Evolutionary conservation across 2,329 filamentous ascomycete species (phyloP).

Genomic region (Macroventuria anomochaeta): DNA sequence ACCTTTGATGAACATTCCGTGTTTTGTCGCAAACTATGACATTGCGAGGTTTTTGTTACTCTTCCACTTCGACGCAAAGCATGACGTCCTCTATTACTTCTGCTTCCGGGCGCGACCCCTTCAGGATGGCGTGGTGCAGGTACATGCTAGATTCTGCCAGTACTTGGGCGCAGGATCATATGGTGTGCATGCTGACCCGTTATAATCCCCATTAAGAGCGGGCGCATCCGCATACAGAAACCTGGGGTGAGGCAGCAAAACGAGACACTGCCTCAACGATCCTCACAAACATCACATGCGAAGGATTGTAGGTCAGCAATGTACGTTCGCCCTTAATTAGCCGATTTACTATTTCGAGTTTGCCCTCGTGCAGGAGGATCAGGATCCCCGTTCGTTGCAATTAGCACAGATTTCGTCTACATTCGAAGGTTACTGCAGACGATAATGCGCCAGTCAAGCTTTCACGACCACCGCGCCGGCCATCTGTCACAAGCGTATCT

Average conservation of each 20-base stretch:
- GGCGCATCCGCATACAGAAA: neutral
- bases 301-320: neutral
- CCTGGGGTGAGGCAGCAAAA: conserved; percentile 2
- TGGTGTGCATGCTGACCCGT: conserved; percentile 2
- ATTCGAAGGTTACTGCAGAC: neutral
- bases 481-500: conserved; percentile 3
- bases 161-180: conserved; percentile 4
- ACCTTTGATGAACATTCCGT: neutral
- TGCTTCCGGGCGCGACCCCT: neutral
- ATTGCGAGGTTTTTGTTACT: neutral
- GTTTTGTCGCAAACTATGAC: neutral
- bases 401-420: conserved; percentile 8
- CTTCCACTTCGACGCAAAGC: neutral
- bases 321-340: conserved; percentile 4
- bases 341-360: neutral
- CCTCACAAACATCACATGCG: neutral
- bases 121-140: neutral
- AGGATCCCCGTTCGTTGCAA: neutral
- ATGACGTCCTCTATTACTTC: neutral
- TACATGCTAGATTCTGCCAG: neutral
- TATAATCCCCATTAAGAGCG: conserved; percentile 3
- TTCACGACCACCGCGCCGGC: conserved; percentile 4
- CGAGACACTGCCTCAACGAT: conserved; percentile 8
- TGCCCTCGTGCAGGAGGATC: neutral
- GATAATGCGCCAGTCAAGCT: conserved; percentile 13